Base-by-base conservation (phyloP, 805 yeast species). In the Teunomyces cretensis region DNA sequence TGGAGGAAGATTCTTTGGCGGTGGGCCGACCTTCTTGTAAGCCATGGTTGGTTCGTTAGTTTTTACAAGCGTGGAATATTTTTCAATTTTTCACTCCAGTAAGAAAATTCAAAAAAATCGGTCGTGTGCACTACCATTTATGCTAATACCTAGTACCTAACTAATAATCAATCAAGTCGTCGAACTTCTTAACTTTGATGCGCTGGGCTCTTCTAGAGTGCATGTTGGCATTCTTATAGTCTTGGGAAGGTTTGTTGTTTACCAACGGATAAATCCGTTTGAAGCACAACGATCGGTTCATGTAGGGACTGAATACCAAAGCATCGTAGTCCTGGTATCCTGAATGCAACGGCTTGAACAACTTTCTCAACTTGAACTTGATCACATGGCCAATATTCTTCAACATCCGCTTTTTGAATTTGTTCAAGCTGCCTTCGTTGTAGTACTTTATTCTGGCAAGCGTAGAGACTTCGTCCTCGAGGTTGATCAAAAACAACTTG, bases 1-100 rank as follows among this genome's bases (percentile, higher is more conserved):
- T 15, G 90, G 88, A 19, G 95, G 96, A 50, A 72, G 61, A 41
- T 66, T 60, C 60, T 65, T 68, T 38, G 67, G 65, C 45, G 69
- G 68, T 43, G 69, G 68, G 40, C 67, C 69, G 41, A 70, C 64
- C 57, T 70, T 72, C 58, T 72, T 72, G 58, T 62, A 69, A 15
- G 75, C 72, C 77, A 72, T 72, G 31, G 37, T 55, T 51, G 11
- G 24, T n/a, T 19, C 28, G 38, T 35, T 35, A 33, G 12, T 5
- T 9, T 11, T 26, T 26, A 26, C 28, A 3, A 26, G 28, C 28
- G 9, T 8, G 12, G 28, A 26, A 26, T 19, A 19, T 15, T 33
- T 35, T 35, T 35, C 38, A 35, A 24, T 35, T 22, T 9, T 22
- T 19, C 28, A 35, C 35, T 12, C 11, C 11, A 14, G 9, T 31